Base-by-base conservation (phyloP, 768 basidiomycete species). In the Bullera alba region DNA sequence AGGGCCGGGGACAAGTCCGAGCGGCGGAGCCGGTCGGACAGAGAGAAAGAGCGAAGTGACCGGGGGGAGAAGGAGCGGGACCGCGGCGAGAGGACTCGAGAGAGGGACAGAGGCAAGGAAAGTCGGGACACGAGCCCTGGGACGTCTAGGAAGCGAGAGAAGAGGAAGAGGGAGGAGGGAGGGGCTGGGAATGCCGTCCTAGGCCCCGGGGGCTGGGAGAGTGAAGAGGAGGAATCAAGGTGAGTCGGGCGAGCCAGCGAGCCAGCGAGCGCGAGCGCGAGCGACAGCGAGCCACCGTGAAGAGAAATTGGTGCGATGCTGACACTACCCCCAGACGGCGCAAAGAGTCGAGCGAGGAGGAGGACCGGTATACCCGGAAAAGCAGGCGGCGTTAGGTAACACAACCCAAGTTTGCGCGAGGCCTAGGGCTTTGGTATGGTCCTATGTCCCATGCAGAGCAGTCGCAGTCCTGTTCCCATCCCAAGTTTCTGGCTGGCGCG, bases 131-230 rank as follows among this genome's bases (percentile, higher is more conserved):
- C 21, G 25, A 43, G 42, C 10, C 7, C 19, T 4, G 42, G 36
- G 39, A 53, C 42, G 37, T 23, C 37, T 12, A 50, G 50, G 39
- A 42, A 51, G 42, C 47, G 50, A 27, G 43, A 50, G 36, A 53
- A 60, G 51, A 42, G 58, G 51, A 60, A 63, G 51, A 47, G 60
- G 43, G 62, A 61, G 45, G 64, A 61, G 51, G 59, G 64, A 36
- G 50, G 52, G 42, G 25, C 25, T 25, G 46, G 42, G 21, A 35
- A 46, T 17, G 51, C 50, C 1, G 50, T 48, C 5, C 34, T 67
- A 8, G 65, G 65, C 15, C 65, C 65, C n/a, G 60, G 54, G 19
- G 65, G 65, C 8, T 67, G 65, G 65, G 60, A 61, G 28, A 41
- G 39, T 30, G 60, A 46, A 34, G 50, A 44, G 19, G 60, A 54